phyloP scores from a whole-genome alignment of 2,329 filamentous ascomycete species.

The Cercospora sojina region DNA sequence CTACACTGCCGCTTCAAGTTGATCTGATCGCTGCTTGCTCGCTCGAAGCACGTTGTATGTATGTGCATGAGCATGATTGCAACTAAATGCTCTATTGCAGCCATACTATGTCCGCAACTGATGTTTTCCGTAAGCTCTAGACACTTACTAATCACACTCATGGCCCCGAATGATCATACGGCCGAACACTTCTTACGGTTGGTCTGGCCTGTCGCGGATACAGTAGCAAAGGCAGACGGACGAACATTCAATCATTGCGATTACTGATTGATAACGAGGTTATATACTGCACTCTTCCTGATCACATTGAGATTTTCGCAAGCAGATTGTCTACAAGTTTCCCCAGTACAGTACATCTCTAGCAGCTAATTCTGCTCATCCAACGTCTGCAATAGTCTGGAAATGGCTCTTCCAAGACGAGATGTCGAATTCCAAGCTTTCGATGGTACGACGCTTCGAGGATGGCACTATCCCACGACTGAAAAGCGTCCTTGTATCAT shows the following conservation, averaged over 20 bases:
- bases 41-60: too few species aligned
- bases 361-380: background rate
- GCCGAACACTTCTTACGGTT: too few species aligned
- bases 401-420: background rate
- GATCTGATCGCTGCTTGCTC: too few species aligned
- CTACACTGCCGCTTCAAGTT: too few species aligned
- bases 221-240: background rate
- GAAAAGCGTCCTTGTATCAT: background rate
- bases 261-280: background rate
- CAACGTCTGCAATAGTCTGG: too few species aligned
- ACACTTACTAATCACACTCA: background rate
- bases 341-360: background rate
- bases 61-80: too few species aligned
- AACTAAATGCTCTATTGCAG: too few species aligned
- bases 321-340: too few species aligned
- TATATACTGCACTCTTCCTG: background rate
- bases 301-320: background rate
- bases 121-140: background rate
- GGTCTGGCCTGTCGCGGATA: too few species aligned
- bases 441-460: background rate
- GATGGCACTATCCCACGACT: background rate
- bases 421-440: background rate
- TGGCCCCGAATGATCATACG: background rate
- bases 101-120: background rate
- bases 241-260: background rate